A percentile compares a stretch with the other conserved stretches of the same genome.
Evolutionary conservation across 345 rosid genomes (phyloP).

Genomic region (Euphorbia pulcherrima): DNA sequence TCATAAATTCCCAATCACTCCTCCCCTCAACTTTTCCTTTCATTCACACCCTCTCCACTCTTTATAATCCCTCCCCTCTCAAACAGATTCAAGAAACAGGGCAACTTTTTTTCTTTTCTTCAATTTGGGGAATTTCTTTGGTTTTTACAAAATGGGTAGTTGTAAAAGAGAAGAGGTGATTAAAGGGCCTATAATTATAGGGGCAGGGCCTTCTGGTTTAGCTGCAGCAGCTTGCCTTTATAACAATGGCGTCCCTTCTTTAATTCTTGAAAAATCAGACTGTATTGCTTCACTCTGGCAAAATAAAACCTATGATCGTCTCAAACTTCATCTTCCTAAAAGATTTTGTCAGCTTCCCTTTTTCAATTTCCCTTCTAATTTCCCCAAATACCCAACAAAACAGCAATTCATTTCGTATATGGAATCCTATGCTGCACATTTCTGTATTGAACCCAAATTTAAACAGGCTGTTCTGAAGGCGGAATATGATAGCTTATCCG

Average conservation of each 20-base stretch:
- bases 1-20: not conserved
- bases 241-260: slow-evolving; percentile 52
- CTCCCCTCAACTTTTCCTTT: not conserved
- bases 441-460: slow-evolving; percentile 60
- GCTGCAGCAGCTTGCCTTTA: slow-evolving; percentile 72
- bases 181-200: slow-evolving; percentile 68
- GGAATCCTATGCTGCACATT: slow-evolving; percentile 62
- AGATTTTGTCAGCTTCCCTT: slow-evolving; percentile 77
- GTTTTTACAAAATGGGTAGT: slow-evolving; percentile 41
- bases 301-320: slow-evolving; percentile 70
- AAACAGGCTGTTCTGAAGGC: slow-evolving; percentile 55
- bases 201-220: slow-evolving; percentile 96
- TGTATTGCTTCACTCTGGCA: slow-evolving; percentile 90
- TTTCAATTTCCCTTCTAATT: slow-evolving; percentile 51
- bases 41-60: not conserved
- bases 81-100: slow-evolving; percentile 21
- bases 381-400: slow-evolving; percentile 77
- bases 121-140: slow-evolving; percentile 14
- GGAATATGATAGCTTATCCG: slow-evolving; percentile 40
- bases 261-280: slow-evolving; percentile 66
- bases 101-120: slow-evolving; percentile 3
- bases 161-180: slow-evolving; percentile 26
- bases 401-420: slow-evolving; percentile 66
- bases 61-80: not conserved
- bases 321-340: slow-evolving; percentile 86